Base-by-base conservation (phyloP, 2,329 filamentous ascomycete species). In the Fusarium agapanthi region DNA sequence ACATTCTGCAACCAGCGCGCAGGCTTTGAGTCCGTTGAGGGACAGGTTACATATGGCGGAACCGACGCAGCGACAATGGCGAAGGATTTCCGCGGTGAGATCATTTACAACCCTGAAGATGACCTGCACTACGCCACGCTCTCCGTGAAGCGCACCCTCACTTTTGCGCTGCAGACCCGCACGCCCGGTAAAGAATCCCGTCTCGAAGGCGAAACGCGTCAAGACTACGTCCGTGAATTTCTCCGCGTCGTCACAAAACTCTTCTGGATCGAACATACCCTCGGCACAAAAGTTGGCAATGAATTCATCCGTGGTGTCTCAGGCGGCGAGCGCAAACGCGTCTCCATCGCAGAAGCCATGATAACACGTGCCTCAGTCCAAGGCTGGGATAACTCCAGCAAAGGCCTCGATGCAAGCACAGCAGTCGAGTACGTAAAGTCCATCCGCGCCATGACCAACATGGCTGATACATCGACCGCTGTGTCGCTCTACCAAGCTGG, bases 331-430 rank as follows among this genome's bases (percentile, higher is more conserved):
- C 85, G 89, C 60, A 94, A 95, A 82, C 90, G 93, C 78, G 92
- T 95, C 6, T 91, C 89, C 43, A 93, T 95, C 69, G 92, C 91
- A 2, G 92, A 95, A 79, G 91, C 35, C 11, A 88, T 92, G 64
- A 86, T 88, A 15, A 85, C 84, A 3, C 81, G 85, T n/a, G 88
- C 89, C 4, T 90, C 87, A 0, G 88, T 94, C 1, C 88, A 92
- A 20, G 91, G 89, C 71, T 94, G 91, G 91, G 92, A 94, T 76
- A 94, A 94, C 77, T 90, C 89, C 1, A 94, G 91, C 7, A 86
- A 91, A 59, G 92, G 92, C 20, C 84, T 94, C 0, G 92, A 94
- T 77, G 90, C 91, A 3, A 92, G 89, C 24, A 94, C 91, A 0
- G 92, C 92, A 2, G 84, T 94, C 5, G 92, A 94, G 69, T 94